Conservation (phyloP, 169 alveolate species). For the Condylostoma magnum region DNA sequence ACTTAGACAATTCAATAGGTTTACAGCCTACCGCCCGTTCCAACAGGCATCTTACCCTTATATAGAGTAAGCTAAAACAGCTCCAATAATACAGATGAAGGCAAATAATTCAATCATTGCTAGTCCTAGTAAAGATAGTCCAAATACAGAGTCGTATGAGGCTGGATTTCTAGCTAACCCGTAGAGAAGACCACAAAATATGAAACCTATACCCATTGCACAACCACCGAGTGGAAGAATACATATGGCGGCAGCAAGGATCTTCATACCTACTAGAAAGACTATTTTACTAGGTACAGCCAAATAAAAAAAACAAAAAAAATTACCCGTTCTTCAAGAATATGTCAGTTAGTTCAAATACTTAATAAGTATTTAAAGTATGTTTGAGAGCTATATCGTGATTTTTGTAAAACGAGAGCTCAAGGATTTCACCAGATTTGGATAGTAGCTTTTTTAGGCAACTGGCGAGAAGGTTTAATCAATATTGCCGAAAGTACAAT, state of each 20-base stretch:
- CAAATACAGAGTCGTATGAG: slow-evolving; percentile 19
- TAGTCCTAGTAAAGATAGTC: slow-evolving; percentile 9
- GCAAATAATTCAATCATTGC: slow-evolving; percentile 18
- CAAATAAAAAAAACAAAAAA: not conserved
- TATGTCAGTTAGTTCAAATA: not conserved
- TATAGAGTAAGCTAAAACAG: not conserved
- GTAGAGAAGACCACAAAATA: slow-evolving; percentile 16
- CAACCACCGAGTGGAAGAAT: slow-evolving; percentile 22
- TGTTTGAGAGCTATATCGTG: too few species aligned
- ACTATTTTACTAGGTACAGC: not conserved
- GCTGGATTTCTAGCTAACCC: slow-evolving; percentile 19
- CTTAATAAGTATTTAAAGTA: not conserved
- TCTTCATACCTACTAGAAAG: slow-evolving; percentile 23
- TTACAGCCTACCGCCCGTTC: slow-evolving; percentile 31
- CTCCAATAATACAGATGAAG: slow-evolving; percentile 12
- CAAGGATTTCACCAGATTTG: too few species aligned
- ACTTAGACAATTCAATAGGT: not conserved
- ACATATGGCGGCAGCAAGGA: slow-evolving; percentile 17
- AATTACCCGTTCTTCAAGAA: not conserved
- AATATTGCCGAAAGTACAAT: too few species aligned
- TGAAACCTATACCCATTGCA: slow-evolving; percentile 18
- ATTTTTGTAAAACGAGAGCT: too few species aligned
- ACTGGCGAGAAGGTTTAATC: too few species aligned
- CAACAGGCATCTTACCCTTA: slow-evolving; percentile 20
- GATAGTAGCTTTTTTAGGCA: too few species aligned